Evolutionary conservation across 495 filamentous ascomycete genomes (phyloP), one percentile per base, ranked within the genome.

Genomic region (Neurospora intermedia): DNA sequence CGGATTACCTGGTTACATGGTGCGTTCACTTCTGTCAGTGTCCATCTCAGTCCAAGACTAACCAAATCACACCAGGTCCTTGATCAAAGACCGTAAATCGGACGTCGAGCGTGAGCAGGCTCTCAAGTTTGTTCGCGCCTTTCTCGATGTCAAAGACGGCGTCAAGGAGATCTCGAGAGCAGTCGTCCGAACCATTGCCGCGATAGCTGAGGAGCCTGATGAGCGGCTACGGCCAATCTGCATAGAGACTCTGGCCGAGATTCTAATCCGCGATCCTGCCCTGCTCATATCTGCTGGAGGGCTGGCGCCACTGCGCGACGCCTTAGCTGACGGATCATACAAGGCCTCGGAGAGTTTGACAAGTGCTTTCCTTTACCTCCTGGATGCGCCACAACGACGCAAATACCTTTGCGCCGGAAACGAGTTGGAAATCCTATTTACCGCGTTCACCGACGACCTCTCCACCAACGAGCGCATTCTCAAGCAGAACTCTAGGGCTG

Each of bases 81-180:
- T 99, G 38, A 92, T 94, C 74, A 98, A 98, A 79, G 94, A 98
- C 78, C 91, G 93, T 79, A 98, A 97, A 78, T 91, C 95, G 13
- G 96, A 93, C 78, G 93, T 99, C 62, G 96, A 99, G 82, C 90
- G 96, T 69, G 96, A 99, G 80, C 96, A 99, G 81, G 96, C 96
- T 1, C 81, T 99, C 75, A 99, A 99, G 79, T 98, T 99, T 82
- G 92, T 98, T 35, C 88, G 96, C 72, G 93, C 94, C 8, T 99
- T 99, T 80, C 84, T 99, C 35, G 96, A 98, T 75, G 93, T 99
- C 76, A 97, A 98, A 78, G 93, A 93, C 75, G 96, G 96, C 16
- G 91, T 96, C 7, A 86, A 86, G 66, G 96, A 99, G 79, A 89
- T 99, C 70, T 97, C 95, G 3, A 89, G 91, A 75, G 90, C 91